Base-by-base conservation (phyloP, 345 rosid species). In the Trapa bicornis region DNA sequence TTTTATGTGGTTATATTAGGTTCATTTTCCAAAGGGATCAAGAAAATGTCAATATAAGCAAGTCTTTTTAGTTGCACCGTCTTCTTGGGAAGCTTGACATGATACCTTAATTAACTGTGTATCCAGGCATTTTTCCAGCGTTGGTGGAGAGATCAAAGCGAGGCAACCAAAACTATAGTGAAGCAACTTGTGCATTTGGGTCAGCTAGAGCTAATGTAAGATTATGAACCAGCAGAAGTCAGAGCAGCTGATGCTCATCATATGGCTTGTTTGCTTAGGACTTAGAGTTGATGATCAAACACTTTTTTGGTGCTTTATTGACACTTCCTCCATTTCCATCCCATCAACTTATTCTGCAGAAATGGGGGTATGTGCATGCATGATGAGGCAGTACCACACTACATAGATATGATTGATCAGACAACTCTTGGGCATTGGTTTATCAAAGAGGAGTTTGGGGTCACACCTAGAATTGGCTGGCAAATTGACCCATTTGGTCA, bases 331-430 rank as follows among this genome's bases (percentile, higher is more conserved):
- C 63, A 32, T 35, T 58, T 29, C 16, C 3, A 11, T 22, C 52
- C 39, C 32, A 52, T 42, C 15, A 29, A 42, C 37, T 53, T 60
- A 66, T 75, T 37, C 73, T 77, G 74, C 73, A 94, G 97, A 86
- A 94, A 94, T 72, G 97, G 99, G n/a, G 99, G 99, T 13, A 86
- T 87, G 89, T 88, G 96, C 73, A 94, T 94, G 99, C 99, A 94
- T 70, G 99, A 94, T 77, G 99, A 94, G 77, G 99, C 99, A 32
- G 82, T 73, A 65, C 81, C 96, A 3, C 97, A 94, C 73, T 94
- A 89, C 76, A 87, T 94, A 73, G 99, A 94, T 76, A 88, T 94
- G 96, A 91, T 94, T 77, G 99, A 94, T 75, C 99, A 94, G 80
- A 91, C 92, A 47, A 86, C 97, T 66, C 95, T 94, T 33, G 99